These are phyloP conservation scores for Trichophyton simii DNA, from an alignment of 2,329 filamentous ascomycete genomes.

Conservation along the genomic window DNA sequence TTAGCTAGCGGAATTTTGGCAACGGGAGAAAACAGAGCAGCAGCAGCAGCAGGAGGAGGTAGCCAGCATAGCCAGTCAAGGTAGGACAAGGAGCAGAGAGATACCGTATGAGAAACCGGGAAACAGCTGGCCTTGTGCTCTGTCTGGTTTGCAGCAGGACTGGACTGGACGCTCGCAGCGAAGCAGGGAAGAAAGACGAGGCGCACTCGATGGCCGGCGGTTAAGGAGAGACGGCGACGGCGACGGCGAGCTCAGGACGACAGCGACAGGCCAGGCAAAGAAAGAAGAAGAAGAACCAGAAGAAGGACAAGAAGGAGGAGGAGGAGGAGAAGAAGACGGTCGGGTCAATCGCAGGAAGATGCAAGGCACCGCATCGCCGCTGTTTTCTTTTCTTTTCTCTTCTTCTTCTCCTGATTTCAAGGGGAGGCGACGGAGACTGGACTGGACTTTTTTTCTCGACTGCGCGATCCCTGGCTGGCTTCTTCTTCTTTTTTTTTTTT, in stretches of 20 bases:
- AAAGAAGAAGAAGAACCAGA: background rate
- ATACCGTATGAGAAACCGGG: conserved; percentile 3
- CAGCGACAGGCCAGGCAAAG: too few relatives aligned
- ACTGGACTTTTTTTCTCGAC: too few relatives aligned
- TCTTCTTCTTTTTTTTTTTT: too few relatives aligned
- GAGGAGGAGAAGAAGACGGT: background rate
- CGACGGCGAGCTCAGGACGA: background rate
- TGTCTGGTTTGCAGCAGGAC: background rate
- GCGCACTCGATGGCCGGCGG: background rate
- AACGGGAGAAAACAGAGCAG: background rate
- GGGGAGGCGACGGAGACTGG: too few relatives aligned
- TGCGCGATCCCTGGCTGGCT: too few relatives aligned
- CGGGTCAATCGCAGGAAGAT: background rate
- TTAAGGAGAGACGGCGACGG: background rate
- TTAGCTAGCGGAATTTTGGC: too few relatives aligned
- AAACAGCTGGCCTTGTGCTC: background rate
- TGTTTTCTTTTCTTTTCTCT: background rate
- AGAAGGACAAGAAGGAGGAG: background rate
- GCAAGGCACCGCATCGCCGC: background rate
- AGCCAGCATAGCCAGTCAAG: background rate
- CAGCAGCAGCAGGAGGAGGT: background rate
- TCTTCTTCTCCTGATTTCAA: background rate
- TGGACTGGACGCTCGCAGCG: background rate
- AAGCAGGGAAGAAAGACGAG: background rate
- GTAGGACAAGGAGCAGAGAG: background rate